phyloP scores from a whole-genome alignment of 2,329 filamentous ascomycete species.

The Cryphonectria parasitica region DNA sequence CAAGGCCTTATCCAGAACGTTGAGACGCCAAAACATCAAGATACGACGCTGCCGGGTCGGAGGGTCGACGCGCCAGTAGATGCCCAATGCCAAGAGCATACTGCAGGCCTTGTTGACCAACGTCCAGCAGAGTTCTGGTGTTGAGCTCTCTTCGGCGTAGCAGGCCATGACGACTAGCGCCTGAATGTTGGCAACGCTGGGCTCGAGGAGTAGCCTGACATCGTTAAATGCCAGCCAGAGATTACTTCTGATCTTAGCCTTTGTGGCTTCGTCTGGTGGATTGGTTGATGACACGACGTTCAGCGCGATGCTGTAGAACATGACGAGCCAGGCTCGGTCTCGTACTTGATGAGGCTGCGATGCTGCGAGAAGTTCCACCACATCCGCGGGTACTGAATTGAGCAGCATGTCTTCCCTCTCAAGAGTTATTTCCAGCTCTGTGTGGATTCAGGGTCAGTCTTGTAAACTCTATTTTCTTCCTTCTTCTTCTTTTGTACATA shows the following conservation, averaged over 20 bases:
- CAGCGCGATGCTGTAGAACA: constrained; percentile 21
- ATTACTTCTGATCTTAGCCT: constrained; percentile 7
- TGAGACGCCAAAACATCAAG: constrained; percentile 21
- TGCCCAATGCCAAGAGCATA: constrained; percentile 11
- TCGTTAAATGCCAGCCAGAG: constrained; percentile 22
- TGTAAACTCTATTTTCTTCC: neutral
- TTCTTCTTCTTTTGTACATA: neutral
- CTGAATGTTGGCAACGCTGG: constrained; percentile 14
- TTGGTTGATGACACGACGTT: neutral
- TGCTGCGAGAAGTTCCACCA: neutral
- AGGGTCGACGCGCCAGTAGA: constrained; percentile 17
- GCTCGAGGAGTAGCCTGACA: constrained; percentile 9
- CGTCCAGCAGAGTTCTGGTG: constrained; percentile 16
- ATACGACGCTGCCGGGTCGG: constrained; percentile 7
- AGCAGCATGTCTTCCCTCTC: constrained; percentile 8
- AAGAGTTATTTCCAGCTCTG: constrained; percentile 10
- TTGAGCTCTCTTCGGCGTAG: constrained; percentile 10
- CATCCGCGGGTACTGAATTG: neutral
- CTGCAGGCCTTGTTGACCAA: constrained; percentile 14
- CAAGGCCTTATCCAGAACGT: constrained; percentile 18
- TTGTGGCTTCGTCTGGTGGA: neutral
- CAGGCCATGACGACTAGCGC: constrained; percentile 16
- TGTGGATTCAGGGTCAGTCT: neutral
- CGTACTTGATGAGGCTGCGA: constrained; percentile 7
- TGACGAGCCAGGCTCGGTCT: constrained; percentile 19